Evolutionary conservation across 1,284 basidiomycete species (phyloP).

Genomic region (Rhizopogon parksii): DNA sequence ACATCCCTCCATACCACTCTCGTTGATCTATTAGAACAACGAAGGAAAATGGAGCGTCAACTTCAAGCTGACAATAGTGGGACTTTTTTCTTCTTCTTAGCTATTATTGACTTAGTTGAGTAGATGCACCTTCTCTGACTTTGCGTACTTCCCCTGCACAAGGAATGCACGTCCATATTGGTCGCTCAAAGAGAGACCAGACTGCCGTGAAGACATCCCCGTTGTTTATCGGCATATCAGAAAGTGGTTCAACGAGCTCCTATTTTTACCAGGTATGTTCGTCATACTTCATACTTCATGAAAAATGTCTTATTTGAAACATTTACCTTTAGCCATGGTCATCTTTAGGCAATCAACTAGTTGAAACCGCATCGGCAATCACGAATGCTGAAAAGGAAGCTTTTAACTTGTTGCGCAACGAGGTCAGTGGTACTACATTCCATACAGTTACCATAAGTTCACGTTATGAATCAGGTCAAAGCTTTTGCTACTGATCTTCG

Average conservation of each 20-base stretch:
- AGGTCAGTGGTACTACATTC: constrained; percentile 37
- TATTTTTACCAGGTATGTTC: constrained; percentile 63
- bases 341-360: constrained; percentile 58
- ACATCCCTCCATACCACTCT: constrained; percentile 46
- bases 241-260: constrained; percentile 58
- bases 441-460: neutral
- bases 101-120: constrained; percentile 5
- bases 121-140: constrained; percentile 66
- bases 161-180: constrained; percentile 71
- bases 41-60: constrained; percentile 46
- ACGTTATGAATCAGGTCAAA: constrained; percentile 46
- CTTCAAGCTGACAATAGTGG: constrained; percentile 53
- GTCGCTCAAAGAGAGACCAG: constrained; percentile 54
- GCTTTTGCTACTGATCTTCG: constrained; percentile 50
- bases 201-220: constrained; percentile 39
- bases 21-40: constrained; percentile 37
- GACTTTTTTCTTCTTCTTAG: constrained; percentile 10
- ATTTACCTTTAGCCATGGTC: constrained; percentile 59
- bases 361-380: constrained; percentile 52
- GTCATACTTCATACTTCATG: neutral
- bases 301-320: constrained; percentile 14
- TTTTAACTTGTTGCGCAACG: constrained; percentile 59
- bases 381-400: constrained; percentile 59
- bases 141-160: constrained; percentile 60
- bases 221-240: constrained; percentile 51